Evolutionary conservation across 768 basidiomycete genomes (phyloP), one percentile per base, ranked within the genome.

Genomic region (Psilocybe sp.): DNA sequence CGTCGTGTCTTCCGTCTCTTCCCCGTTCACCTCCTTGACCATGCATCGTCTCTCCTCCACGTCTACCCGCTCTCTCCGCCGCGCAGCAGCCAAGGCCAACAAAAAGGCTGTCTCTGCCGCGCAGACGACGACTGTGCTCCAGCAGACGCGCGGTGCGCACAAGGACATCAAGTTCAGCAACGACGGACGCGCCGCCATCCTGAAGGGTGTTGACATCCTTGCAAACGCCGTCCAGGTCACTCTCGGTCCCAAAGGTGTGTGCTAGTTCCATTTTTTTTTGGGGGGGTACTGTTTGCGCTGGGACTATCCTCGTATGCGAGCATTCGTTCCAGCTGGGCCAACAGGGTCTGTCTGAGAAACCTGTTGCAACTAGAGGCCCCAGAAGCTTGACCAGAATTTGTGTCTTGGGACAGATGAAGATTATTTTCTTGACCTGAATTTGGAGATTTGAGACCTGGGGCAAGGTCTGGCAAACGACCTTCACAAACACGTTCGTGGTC

Each of bases 161-260:
- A 97, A 97, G 81, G 94, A 97, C 69, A 90, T 98, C 69, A 87
- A 89, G 73, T 98, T 98, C 73, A 89, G 88, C 64, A 95, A 98
- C 69, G 92, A 93, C 58, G 94, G 94, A 58, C 82, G 95, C 56
- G 92, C 93, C 28, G 82, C 84, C 70, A 96, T 97, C 72, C 80
- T 98, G 59, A 88, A 87, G 69, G 96, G 96, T 70, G 94, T 99
- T 55, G 95, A 98, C 72, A 78, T 96, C 62, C 85, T 99, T 58
- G 95, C 96, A 52, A 93, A 98, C 68, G 95, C 96, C 51, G 96
- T 98, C 66, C 87, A 85, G 57, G 93, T 97, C 43, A 99, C 96
- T 37, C 82, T 98, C 19, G 96, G 96, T 51, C 96, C 96, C 31
- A 98, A 99, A 75, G 94, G 92, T 85, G 46, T 8, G 74, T 62